A percentile compares a stretch with the other conserved stretches of the same genome.
phyloP scores from a whole-genome alignment of 2,329 filamentous ascomycete species.

The Alternaria brassicae region DNA sequence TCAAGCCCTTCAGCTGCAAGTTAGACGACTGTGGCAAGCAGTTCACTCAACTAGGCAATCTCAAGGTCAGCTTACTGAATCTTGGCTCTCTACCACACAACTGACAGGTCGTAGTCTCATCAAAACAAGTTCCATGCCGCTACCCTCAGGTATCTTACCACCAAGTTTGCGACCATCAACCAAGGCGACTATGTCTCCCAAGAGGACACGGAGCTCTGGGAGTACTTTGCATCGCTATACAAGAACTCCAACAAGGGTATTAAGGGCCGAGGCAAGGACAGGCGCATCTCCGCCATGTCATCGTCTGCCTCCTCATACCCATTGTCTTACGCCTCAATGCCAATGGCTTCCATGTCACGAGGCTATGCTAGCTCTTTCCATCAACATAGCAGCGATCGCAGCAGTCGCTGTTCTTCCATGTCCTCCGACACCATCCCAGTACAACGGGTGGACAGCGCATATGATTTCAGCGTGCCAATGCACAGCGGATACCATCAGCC shows the following conservation, averaged over 20 bases:
- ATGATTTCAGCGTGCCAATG: slow-evolving; percentile 43
- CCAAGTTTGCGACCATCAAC: slow-evolving; percentile 70
- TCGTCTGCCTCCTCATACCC: slow-evolving; percentile 35
- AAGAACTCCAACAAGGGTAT: slow-evolving; percentile 99
- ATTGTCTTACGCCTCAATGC: slow-evolving; percentile 33
- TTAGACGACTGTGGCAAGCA: slow-evolving; percentile 85
- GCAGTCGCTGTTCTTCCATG: slow-evolving; percentile 46
- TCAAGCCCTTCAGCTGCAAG: slow-evolving; percentile 81
- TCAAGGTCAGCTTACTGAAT: slow-evolving; percentile 68
- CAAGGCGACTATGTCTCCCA: slow-evolving; percentile 69
- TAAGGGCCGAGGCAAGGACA: slow-evolving; percentile 90
- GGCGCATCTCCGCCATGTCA: slow-evolving; percentile 63
- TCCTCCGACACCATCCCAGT: slow-evolving; percentile 36
- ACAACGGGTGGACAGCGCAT: slow-evolving; percentile 32
- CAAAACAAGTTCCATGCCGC: slow-evolving; percentile 90
- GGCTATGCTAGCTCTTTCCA: slow-evolving; percentile 35
- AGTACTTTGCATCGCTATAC: slow-evolving; percentile 87
- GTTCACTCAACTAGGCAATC: slow-evolving; percentile 89
- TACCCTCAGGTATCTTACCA: slow-evolving; percentile 73
- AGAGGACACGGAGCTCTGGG: slow-evolving; percentile 78
- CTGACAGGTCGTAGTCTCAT: slow-evolving; percentile 67
- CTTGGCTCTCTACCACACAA: background rate
- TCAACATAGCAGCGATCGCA: slow-evolving; percentile 41
- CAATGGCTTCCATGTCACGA: slow-evolving; percentile 29
- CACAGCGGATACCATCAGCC: slow-evolving; percentile 34